Evolutionary conservation across 495 filamentous ascomycete genomes (phyloP), one percentile per base, ranked within the genome.

Genomic region (Eremomyces bilateralis): DNA sequence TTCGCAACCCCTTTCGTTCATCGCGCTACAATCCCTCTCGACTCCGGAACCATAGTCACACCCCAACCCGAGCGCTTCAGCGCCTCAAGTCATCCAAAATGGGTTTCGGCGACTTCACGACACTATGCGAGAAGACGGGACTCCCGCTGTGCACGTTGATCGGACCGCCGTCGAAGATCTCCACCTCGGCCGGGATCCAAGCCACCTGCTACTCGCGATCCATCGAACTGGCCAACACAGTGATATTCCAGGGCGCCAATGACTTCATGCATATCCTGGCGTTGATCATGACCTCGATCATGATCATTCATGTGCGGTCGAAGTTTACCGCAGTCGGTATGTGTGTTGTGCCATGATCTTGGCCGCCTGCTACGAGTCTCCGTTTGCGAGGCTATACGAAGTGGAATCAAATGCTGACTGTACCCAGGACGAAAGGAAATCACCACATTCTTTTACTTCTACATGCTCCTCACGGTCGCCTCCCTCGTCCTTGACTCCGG

Each of bases 291-390:
- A 88, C 80, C 4, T 74, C 80, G 4, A 78, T 91, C 46, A 99
- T 99, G 88, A 79, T 95, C 28, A 53, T 99, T 37, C 88, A 99
- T 51, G 79, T 99, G 40, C 66, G 88, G 45, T 82, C 78, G 38
- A 99, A 99, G 54, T 99, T 99, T 53, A 99, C 88, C 11, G 88
- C 88, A 45, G 85, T 99, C 50, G 88, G 85, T 93, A 65, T 45
- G 84, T n/a, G n/a, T n/a, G n/a, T n/a, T n/a, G n/a, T n/a, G n/a
- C n/a, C n/a, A n/a, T n/a, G n/a, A n/a, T n/a, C n/a, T n/a, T n/a
- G n/a, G n/a, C n/a, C n/a, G n/a, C n/a, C n/a, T n/a, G n/a, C n/a
- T n/a, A n/a, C n/a, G n/a, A n/a, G n/a, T n/a, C n/a, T n/a, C n/a
- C n/a, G n/a, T n/a, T n/a, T n/a, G n/a, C n/a, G n/a, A n/a, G n/a